Conservation (phyloP, 202 grass and related monocot species). For the Tripidium arundinaceum region DNA sequence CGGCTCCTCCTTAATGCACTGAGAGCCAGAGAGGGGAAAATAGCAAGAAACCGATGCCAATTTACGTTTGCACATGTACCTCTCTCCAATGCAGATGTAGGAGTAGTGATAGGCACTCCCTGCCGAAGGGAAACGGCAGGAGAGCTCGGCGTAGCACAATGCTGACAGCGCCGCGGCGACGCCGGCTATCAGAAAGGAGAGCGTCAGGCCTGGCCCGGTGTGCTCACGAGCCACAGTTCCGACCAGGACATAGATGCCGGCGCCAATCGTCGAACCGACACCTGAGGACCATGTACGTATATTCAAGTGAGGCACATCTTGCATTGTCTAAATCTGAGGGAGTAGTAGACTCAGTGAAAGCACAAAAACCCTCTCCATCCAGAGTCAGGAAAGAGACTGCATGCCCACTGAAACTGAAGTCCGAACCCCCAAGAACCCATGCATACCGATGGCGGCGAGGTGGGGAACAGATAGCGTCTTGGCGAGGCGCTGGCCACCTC, state of each 20-base stretch:
- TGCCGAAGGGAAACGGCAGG: conserved; percentile 83
- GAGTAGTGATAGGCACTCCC: conserved; percentile 93
- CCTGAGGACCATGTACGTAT: conserved; percentile 23
- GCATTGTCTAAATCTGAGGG: neutral
- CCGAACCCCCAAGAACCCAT: neutral
- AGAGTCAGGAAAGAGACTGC: neutral
- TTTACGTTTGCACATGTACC: conserved; percentile 34
- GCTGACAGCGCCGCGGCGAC: conserved; percentile 80
- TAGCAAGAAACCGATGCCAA: neutral
- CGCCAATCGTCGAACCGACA: conserved; percentile 79
- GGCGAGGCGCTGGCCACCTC: conserved; percentile 37
- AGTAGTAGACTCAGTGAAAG: conserved; percentile 3
- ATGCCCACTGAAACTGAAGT: neutral
- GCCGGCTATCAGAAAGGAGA: conserved; percentile 88
- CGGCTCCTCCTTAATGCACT: neutral
- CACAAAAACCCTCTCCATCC: neutral
- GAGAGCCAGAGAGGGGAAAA: neutral
- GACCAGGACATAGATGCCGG: conserved; percentile 83
- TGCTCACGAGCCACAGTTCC: conserved; percentile 90
- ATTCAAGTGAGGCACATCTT: conserved; percentile 6
- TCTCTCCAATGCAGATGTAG: conserved; percentile 95
- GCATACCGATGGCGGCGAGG: conserved; percentile 63
- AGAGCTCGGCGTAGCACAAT: conserved; percentile 78
- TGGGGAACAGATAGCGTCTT: conserved; percentile 59
- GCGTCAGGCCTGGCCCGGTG: conserved; percentile 63